Evolutionary conservation across 331 rosid species (phyloP), one percentile per base, ranked within the genome.

Genomic region (Ulmus americana): DNA sequence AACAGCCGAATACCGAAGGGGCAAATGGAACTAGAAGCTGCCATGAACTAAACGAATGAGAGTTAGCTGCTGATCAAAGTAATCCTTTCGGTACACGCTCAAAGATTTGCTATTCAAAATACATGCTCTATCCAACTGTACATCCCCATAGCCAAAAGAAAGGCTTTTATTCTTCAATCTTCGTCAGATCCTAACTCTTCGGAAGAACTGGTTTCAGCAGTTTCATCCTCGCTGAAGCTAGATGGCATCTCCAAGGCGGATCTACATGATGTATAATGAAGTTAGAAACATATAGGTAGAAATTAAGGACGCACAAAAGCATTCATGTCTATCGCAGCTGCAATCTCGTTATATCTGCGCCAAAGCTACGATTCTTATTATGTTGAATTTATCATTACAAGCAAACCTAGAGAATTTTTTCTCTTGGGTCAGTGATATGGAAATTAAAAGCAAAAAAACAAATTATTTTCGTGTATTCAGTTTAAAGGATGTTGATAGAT

Each of bases 161-260:
- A 56, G 55, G 56, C 65, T 28, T 63, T 12, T 57, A 63, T 49
- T 71, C 38, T 47, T 58, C 28, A 48, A 16, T 41, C 42, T 20
- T 44, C 51, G 50, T 62, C 8, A 10, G 55, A 76, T 55, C 18
- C 64, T 86, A 80, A 88, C 56, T 83, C 89, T 75, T 62, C 53
- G 0, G 88, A 89, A 52, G 95, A 82, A 76, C 88, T 79, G 49
- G 95, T 80, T 48, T 87, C 97, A 1, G 86, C 95, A 56, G 90
- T 84, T 81, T 89, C 97, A 58, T 87, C 95, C 74, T 87, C 91
- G 8, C 91, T 87, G 71, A 84, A 84, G 86, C 95, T 86, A 38
- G 86, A 89, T 3, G 84, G 90, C 70, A 83, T 76, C 79, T 83
- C 95, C 60, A 59, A 56, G 39, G 77, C 77, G 61, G 84, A 82